A percentile compares a stretch with the other conserved stretches of the same genome.
These are phyloP conservation scores for Hondaea fermentalgiana DNA, from an alignment of 108 stramenopile genomes.

Conservation along the genomic window DNA sequence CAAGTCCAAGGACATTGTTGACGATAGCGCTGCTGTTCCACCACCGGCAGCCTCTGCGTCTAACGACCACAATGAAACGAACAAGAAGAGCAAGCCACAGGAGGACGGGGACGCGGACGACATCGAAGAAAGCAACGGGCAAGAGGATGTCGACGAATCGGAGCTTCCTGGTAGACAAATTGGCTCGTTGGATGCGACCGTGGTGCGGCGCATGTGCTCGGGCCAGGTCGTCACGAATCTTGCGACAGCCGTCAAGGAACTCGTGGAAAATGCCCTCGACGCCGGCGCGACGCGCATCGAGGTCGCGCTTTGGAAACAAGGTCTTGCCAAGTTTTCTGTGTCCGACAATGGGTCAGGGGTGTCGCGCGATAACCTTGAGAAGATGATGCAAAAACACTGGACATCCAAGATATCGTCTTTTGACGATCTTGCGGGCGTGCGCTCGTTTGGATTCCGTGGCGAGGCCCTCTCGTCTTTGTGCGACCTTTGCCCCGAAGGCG, in stretches of 20 bases:
- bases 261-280: constrained; percentile 52
- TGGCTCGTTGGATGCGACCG: not conserved
- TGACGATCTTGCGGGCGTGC: not conserved
- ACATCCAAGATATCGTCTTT: not conserved
- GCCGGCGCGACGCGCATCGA: constrained; percentile 43
- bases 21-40: too few relatives aligned
- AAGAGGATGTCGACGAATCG: too few relatives aligned
- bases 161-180: not conserved
- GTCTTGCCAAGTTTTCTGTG: constrained; percentile 41
- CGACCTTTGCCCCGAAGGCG: constrained; percentile 36
- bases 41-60: too few relatives aligned
- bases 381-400: not conserved
- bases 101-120: too few relatives aligned
- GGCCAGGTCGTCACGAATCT: constrained; percentile 46
- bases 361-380: not conserved
- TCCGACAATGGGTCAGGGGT: constrained; percentile 40
- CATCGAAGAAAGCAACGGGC: too few relatives aligned
- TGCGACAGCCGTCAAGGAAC: constrained; percentile 50
- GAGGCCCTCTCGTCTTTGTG: constrained; percentile 54
- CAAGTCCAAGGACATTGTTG: too few relatives aligned
- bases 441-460: constrained; percentile 12
- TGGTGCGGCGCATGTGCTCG: constrained; percentile 22
- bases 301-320: constrained; percentile 34
- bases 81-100: too few relatives aligned
- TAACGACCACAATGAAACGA: too few relatives aligned